Evolutionary conservation across 2,329 filamentous ascomycete species (phyloP).

Genomic region (Penicillium italicum): DNA sequence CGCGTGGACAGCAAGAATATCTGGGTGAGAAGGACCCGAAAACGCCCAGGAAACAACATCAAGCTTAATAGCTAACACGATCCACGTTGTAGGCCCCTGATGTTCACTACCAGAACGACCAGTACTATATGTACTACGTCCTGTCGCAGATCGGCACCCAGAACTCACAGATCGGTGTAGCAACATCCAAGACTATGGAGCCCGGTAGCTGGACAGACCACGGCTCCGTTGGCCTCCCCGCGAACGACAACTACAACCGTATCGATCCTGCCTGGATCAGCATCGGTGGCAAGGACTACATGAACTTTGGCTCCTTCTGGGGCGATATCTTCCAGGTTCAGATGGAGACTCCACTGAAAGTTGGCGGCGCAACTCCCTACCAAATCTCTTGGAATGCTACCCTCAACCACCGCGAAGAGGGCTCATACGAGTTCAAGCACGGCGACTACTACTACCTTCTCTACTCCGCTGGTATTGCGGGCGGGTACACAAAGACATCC

Average conservation of each 20-base stretch:
- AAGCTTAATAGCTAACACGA: neutral
- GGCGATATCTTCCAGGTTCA: conserved; percentile 58
- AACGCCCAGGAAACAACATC: neutral
- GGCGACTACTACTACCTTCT: conserved; percentile 61
- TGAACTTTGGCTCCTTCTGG: conserved; percentile 71
- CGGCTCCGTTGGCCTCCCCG: conserved; percentile 38
- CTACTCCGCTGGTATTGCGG: conserved; percentile 59
- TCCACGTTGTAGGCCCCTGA: conserved; percentile 57
- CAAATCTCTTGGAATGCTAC: conserved; percentile 55
- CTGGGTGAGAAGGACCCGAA: conserved; percentile 40
- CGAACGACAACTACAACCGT: conserved; percentile 50
- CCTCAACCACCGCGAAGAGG: conserved; percentile 56
- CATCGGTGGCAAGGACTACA: conserved; percentile 42
- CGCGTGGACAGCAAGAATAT: conserved; percentile 43
- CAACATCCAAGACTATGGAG: conserved; percentile 46
- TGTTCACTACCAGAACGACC: conserved; percentile 53
- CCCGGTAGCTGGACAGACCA: conserved; percentile 38
- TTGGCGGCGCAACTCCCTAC: conserved; percentile 33
- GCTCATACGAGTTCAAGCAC: conserved; percentile 53
- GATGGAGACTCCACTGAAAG: conserved; percentile 38
- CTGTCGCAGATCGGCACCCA: conserved; percentile 60
- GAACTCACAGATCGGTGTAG: conserved; percentile 59
- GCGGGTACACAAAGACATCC: conserved; percentile 49
- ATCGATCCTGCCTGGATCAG: conserved; percentile 58
- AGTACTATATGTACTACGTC: conserved; percentile 64